Evolutionary conservation across 2,329 filamentous ascomycete genomes (phyloP).

Genomic region (Colletotrichum filicis): DNA sequence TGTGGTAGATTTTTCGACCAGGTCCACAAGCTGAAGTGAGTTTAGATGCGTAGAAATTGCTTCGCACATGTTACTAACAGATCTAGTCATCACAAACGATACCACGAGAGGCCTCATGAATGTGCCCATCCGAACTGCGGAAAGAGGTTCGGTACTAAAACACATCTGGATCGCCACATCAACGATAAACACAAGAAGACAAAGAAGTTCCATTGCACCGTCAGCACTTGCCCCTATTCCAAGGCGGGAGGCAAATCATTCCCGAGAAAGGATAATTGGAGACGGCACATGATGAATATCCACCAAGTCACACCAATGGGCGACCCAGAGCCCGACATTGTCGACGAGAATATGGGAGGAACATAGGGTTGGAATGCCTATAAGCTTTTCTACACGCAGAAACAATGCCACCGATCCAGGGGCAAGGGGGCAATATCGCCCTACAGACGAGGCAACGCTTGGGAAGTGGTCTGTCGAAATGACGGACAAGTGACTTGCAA

Average conservation of each 20-base stretch:
- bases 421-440: not conserved
- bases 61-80: constrained; percentile 37
- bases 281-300: constrained; percentile 71
- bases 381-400: not conserved
- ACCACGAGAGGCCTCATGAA: constrained; percentile 70
- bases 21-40: constrained; percentile 69
- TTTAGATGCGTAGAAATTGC: not conserved
- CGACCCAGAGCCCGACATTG: constrained; percentile 37
- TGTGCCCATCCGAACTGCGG: constrained; percentile 63
- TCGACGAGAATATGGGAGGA: constrained; percentile 36
- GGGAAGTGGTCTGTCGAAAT: constrained; percentile 24
- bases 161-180: constrained; percentile 70
- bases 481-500: constrained; percentile 28
- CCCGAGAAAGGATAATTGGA: constrained; percentile 72
- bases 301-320: constrained; percentile 51
- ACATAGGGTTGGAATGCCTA: not conserved
- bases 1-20: constrained; percentile 64
- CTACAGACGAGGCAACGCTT: not conserved
- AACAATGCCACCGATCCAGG: not conserved
- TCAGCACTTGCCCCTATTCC: constrained; percentile 66
- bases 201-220: constrained; percentile 68
- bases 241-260: constrained; percentile 67
- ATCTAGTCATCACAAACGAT: constrained; percentile 67
- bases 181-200: constrained; percentile 71
- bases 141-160: constrained; percentile 70